A percentile compares a stretch with the other conserved stretches of the same genome.
Evolutionary conservation across 257 asterid species (phyloP).

Genomic region (Solanum gandarillasii): DNA sequence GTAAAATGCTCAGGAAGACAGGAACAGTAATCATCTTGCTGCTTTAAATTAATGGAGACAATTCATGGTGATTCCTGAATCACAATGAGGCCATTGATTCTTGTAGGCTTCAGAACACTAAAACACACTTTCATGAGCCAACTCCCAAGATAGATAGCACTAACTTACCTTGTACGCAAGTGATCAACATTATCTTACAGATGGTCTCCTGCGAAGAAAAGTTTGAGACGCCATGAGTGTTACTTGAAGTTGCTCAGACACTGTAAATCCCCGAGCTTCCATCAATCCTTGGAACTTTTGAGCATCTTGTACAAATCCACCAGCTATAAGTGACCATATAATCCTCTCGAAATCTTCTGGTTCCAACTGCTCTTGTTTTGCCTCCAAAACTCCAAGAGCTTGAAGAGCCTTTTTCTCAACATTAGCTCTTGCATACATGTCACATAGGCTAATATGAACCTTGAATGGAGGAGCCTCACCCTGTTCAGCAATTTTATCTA

Average conservation of each 20-base stretch:
- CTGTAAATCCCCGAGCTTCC: conserved; percentile 44
- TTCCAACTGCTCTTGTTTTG: conserved; percentile 54
- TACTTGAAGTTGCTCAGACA: conserved; percentile 3
- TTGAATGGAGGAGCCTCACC: conserved; percentile 72
- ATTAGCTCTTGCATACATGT: conserved; percentile 55
- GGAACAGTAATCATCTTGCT: not conserved
- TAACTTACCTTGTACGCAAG: not conserved
- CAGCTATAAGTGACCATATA: conserved; percentile 34
- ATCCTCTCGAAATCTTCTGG: conserved; percentile 47
- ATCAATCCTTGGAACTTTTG: conserved; percentile 33
- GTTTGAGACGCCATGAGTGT: not conserved
- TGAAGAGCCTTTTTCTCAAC: conserved; percentile 69
- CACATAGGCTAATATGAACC: conserved; percentile 69
- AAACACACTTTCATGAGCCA: not conserved
- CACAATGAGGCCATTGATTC: not conserved
- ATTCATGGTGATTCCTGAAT: not conserved
- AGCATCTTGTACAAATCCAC: conserved; percentile 63
- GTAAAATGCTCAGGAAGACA: not conserved
- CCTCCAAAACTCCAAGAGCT: conserved; percentile 72
- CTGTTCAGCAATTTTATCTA: conserved; percentile 52
- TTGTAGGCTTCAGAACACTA: not conserved
- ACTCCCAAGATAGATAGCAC: not conserved
- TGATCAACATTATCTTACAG: conserved; percentile 1
- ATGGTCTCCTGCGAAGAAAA: not conserved
- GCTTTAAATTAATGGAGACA: not conserved